Percentiles rank a stretch among this genome's conserved stretches.
Conservation (phyloP, 2,329 filamentous ascomycete species). For the Colletotrichum sidae region DNA sequence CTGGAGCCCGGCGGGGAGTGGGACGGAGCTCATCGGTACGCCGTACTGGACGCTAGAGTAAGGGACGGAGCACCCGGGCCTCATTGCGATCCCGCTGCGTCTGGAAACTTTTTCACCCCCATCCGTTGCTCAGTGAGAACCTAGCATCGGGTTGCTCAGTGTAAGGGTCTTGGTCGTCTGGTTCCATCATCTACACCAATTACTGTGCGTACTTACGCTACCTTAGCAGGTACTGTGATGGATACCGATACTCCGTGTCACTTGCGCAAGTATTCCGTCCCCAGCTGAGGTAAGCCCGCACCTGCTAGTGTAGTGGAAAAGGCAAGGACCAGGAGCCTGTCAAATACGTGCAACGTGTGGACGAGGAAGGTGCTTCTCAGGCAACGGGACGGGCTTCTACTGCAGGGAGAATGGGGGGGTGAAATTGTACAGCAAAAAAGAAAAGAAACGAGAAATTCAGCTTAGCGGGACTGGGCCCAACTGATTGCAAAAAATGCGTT, state of each 20-base stretch:
- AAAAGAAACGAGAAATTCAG: too few species aligned
- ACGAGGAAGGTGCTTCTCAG: not conserved
- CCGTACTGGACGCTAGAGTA: not conserved
- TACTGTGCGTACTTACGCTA: too few species aligned
- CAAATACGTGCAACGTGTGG: too few species aligned
- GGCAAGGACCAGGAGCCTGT: too few species aligned
- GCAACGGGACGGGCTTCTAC: not conserved
- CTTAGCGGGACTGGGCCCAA: too few species aligned
- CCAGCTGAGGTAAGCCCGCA: too few species aligned
- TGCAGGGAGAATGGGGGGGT: not conserved
- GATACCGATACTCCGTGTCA: too few species aligned
- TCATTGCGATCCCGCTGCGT: conserved; percentile 10
- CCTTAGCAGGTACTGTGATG: conserved; percentile 1
- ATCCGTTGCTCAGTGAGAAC: conserved; percentile 21
- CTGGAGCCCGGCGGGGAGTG: conserved; percentile 10
- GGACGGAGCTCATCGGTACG: not conserved
- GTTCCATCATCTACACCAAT: not conserved
- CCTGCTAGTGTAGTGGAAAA: too few species aligned
- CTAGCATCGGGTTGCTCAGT: conserved; percentile 34
- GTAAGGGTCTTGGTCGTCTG: conserved; percentile 30
- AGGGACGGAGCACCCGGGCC: conserved; percentile 7
- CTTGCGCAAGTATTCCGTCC: too few species aligned
- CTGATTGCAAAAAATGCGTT: too few species aligned
- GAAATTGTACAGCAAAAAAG: too few species aligned
- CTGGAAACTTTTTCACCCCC: conserved; percentile 19